Conservation (phyloP, 2,329 filamentous ascomycete species). For the Fusarium ramigenum region DNA sequence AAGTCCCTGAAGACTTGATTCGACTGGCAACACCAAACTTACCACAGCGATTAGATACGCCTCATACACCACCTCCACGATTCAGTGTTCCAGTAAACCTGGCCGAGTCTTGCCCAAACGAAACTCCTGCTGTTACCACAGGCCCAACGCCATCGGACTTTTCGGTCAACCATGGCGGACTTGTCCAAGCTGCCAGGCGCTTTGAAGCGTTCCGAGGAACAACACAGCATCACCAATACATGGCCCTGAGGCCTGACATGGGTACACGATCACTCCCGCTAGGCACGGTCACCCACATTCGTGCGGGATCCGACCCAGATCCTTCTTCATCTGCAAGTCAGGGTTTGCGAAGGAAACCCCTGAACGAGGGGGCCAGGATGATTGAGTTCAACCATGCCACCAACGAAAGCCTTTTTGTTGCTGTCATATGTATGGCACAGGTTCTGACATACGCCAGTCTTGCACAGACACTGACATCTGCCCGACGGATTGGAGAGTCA, state of each 20-base stretch:
- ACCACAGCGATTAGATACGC: conserved; percentile 39
- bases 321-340: conserved; percentile 2
- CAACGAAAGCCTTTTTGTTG: conserved; percentile 40
- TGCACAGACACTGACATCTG: conserved; percentile 38
- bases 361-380: conserved; percentile 35
- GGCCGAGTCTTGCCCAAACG: conserved; percentile 6
- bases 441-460: conserved; percentile 37
- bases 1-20: conserved; percentile 33
- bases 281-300: conserved; percentile 36
- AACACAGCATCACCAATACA: conserved; percentile 35
- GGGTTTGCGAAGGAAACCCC: conserved; percentile 37
- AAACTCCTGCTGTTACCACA: neutral
- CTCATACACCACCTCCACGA: conserved; percentile 30
- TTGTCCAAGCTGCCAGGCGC: conserved; percentile 37
- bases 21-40: conserved; percentile 40
- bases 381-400: conserved; percentile 41
- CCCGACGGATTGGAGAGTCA: conserved; percentile 32
- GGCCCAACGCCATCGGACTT: conserved; percentile 7
- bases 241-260: conserved; percentile 30
- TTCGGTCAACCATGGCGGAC: conserved; percentile 34
- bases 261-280: conserved; percentile 26
- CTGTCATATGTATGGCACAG: conserved; percentile 41
- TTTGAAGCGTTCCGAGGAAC: conserved; percentile 39
- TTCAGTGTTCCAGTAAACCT: conserved; percentile 16
- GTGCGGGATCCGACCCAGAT: conserved; percentile 32